phyloP scores from a whole-genome alignment of 352 stramenopile species.

The Phytopythium boreale region DNA sequence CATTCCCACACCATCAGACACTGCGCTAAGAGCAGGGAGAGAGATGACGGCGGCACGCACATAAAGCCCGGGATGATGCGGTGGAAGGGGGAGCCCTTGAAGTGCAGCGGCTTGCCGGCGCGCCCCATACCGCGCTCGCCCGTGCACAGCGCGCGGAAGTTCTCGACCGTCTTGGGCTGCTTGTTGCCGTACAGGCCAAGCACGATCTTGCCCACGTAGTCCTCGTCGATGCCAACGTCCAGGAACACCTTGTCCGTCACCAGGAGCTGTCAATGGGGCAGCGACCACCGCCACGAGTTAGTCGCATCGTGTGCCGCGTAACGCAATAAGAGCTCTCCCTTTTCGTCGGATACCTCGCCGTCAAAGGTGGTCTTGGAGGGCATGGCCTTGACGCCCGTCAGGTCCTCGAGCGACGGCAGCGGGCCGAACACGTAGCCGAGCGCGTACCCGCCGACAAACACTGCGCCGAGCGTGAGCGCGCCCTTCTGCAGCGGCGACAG shows the following conservation, averaged over 20 bases:
- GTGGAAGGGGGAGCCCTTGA: slow-evolving; percentile 94
- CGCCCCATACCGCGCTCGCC: slow-evolving; percentile 69
- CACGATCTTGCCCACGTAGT: slow-evolving; percentile 83
- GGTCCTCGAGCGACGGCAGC: slow-evolving; percentile 57
- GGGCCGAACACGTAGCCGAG: slow-evolving; percentile 71
- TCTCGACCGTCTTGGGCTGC: slow-evolving; percentile 76
- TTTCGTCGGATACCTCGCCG: slow-evolving; percentile 28
- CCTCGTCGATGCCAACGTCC: slow-evolving; percentile 94
- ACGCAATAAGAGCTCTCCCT: no score
- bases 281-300: neutral
- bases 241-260: slow-evolving; percentile 94
- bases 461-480: slow-evolving; percentile 40
- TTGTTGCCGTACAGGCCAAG: slow-evolving; percentile 76
- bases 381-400: slow-evolving; percentile 40
- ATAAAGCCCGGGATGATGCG: slow-evolving; percentile 96
- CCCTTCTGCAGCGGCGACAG: slow-evolving; percentile 43
- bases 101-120: slow-evolving; percentile 94
- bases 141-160: slow-evolving; percentile 79
- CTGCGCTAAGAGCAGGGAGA: slow-evolving; percentile 1
- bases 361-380: slow-evolving; percentile 30
- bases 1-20: neutral
- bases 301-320: neutral
- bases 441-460: slow-evolving; percentile 62
- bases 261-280: slow-evolving; percentile 25
- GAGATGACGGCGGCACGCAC: slow-evolving; percentile 28